Conservation (phyloP, 2,329 filamentous ascomycete species). For the Colletotrichum liaoningense region DNA sequence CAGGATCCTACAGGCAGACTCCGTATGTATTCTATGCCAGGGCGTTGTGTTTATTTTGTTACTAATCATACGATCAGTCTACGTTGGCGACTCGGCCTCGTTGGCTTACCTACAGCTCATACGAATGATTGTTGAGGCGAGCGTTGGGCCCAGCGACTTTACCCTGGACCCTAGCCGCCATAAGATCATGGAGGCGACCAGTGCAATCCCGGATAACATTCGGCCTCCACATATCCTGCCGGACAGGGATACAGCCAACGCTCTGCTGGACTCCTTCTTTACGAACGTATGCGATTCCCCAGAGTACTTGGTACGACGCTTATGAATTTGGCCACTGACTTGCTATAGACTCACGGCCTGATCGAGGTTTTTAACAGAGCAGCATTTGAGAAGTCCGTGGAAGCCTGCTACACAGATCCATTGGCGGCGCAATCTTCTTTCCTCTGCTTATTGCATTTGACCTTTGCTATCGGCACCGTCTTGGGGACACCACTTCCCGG, state of each 20-base stretch:
- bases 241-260: constrained; percentile 62
- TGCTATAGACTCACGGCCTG: constrained; percentile 65
- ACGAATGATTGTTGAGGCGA: constrained; percentile 68
- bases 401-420: constrained; percentile 66
- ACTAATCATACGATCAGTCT: constrained; percentile 52
- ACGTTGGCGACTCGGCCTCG: constrained; percentile 72
- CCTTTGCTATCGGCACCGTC: constrained; percentile 72
- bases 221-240: constrained; percentile 66
- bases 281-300: constrained; percentile 58
- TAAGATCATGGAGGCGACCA: constrained; percentile 66
- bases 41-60: neutral
- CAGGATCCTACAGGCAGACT: constrained; percentile 68
- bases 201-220: constrained; percentile 56
- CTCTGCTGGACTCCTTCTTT: constrained; percentile 71
- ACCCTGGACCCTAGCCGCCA: constrained; percentile 68
- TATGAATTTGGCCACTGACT: neutral
- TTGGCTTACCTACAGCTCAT: constrained; percentile 71
- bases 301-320: neutral
- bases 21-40: constrained; percentile 51
- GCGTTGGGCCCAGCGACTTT: constrained; percentile 66
- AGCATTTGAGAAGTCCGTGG: constrained; percentile 60
- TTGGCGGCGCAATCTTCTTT: constrained; percentile 60
- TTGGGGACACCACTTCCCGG: constrained; percentile 64
- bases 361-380: constrained; percentile 69
- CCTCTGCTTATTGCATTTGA: constrained; percentile 70